Conservation (phyloP, 306 rosid genomes). For the Quercus wislizeni region DNA sequence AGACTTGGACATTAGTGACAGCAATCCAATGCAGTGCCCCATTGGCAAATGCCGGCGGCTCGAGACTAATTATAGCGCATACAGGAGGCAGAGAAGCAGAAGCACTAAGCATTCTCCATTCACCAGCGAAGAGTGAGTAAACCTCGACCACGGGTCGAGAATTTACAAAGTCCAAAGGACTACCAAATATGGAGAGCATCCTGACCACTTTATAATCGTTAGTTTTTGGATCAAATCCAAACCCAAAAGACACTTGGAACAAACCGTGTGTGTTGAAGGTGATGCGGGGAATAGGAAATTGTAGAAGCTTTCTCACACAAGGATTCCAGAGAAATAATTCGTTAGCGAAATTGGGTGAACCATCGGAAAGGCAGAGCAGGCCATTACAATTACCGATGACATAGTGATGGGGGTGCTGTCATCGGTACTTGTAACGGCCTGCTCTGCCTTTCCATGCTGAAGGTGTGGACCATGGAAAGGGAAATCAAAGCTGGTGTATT, state of each 20-base stretch:
- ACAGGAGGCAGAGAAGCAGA: conserved; percentile 1
- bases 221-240: conserved; percentile 21
- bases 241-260: not conserved
- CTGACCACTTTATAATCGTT: conserved; percentile 23
- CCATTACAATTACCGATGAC: no score
- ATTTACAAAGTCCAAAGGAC: no score
- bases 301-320: no score
- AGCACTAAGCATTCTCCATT: conserved; percentile 5
- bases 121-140: conserved; percentile 22
- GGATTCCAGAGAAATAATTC: no score
- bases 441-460: no score
- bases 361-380: no score
- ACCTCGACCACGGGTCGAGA: conserved; percentile 11
- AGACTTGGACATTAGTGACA: no score
- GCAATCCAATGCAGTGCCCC: conserved; percentile 29
- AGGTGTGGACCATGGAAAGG: not conserved
- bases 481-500: not conserved
- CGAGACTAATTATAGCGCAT: not conserved
- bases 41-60: conserved; percentile 5
- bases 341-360: no score
- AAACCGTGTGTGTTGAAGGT: no score
- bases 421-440: no score
- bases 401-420: no score
- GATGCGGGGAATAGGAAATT: no score
- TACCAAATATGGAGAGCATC: not conserved